Evolutionary conservation across 2,329 filamentous ascomycete species (phyloP), one percentile per base, ranked within the genome.

Genomic region (Knoxdaviesia proteae): DNA sequence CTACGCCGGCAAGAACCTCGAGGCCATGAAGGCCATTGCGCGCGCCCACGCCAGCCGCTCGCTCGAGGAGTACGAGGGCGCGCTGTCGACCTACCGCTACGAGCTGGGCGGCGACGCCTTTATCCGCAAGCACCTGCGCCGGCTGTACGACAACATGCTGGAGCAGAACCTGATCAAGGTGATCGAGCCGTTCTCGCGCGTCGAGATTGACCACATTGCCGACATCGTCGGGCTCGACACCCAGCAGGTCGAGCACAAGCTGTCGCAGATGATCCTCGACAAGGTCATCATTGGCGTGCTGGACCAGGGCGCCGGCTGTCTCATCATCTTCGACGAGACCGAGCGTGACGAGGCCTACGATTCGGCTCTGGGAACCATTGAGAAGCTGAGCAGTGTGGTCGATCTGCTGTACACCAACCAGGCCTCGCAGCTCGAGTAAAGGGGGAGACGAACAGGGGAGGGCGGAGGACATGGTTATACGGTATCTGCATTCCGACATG

Each of bases 151-250:
- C 61, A 84, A 87, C 58, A 94, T 98, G 86, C 64, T 98, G 56
- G 90, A 98, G 68, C 90, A 98, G 71, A 98, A 98, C 62, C 73
- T 98, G 37, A 92, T 96, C 72, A 96, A 98, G 69, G 90, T 98
- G 48, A 98, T 98, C 57, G 90, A 98, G 69, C 90, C 90, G 29
- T 98, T 96, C 65, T 93, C 84, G 55, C 77, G 87, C 48, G 90
- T 98, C 43, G 90, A 98, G 64, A 93, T 98, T 53, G 81, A 80
- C 53, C 90, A 98, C 59, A 84, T 98, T 54, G 88, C 90, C 51
- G 86, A 90, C 68, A 93, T 96, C 80, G 90, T 98, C 42, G 87
- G 88, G 36, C 70, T 98, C 48, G 90, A 96, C 59, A 93, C 84
- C 31, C 80, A 84, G 60, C 88, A 96, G 65, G 90, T 98, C 46